Evolutionary conservation across 2,329 filamentous ascomycete genomes (phyloP), one percentile per base, ranked within the genome.

Genomic region (Tolypocladium ophioglossoides): DNA sequence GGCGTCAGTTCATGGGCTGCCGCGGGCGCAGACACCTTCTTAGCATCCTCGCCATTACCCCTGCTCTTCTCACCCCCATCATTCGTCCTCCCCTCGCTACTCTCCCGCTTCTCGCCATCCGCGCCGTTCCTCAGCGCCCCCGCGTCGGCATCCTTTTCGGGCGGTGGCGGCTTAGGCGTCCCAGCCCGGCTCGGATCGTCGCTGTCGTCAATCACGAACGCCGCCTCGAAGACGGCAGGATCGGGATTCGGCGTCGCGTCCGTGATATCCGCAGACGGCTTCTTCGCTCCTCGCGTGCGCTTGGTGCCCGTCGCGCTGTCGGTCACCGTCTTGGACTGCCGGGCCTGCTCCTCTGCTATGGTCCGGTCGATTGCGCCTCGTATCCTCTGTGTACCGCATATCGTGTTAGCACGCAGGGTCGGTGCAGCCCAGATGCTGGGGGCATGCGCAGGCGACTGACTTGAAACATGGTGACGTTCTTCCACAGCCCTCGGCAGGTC

Each of bases 321-420:
- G 6, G 76, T 68, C 58, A 76, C 62, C 51, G 75, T 71, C 65
- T 81, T 81, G 18, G 22, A 8, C 67, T 91, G 87, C 55, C 89
- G 86, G 55, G 89, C 87, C 72, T 95, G 89, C 73, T 96, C 91
- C 73, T 96, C 90, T 64, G 90, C 88, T 64, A 96, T 94, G 64
- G 86, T 86, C 63, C 85, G 84, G 68, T 95, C 89, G 68, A 95
- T 90, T 56, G 87, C 87, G 64, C 86, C 88, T 74, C 89, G 88
- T 63, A 95, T 77, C 76, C 88, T 83, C 87, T 94, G 67, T 22
- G 20, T 16, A 38, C 9, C 39, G 47, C 20, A 34, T 4, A 27
- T 7, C 44, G 12, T 14, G 44, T 58, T 30, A 61, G 55, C 32
- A 56, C 32, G 24, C 9, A 27, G 18, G n/a, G 24, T 24, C 8